Base-by-base conservation (phyloP, 163 green algal genomes). In the Prototheca cutis region DNA sequence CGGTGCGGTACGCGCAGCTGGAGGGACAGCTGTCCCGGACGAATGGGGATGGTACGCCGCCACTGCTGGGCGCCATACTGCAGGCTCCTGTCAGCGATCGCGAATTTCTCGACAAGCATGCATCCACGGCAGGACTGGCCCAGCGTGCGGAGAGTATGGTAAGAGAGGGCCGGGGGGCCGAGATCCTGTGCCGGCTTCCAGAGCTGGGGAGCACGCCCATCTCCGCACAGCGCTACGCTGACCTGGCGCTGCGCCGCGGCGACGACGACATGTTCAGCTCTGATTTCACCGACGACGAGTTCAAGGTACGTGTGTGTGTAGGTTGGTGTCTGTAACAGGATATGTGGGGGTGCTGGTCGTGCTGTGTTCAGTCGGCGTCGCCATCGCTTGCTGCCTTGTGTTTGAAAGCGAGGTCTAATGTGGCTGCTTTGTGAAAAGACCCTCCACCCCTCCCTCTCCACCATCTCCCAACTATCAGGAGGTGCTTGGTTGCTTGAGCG, bases 221-320 rank as follows among this genome's bases (percentile, higher is more conserved):
- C 4, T 80, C 62, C 6, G 85, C 85, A 1, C 36, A 61, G 0
- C 74, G 85, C 24, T 82, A 77, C 32, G 58, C 80, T 24, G 70
- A 72, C 3, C 56, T 93, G 27, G 58, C 70, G 2, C 45, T 53
- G 0, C 25, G 30, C 6, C 68, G 68, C 4, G 84, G 85, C 3
- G 85, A 93, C 48, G 84, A 93, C 59, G 84, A 92, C 52, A 83
- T 85, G 68, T 92, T 92, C 65, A 81, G 65, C 48, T 63, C 65
- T 18, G 62, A 76, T 53, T 67, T 89, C 21, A 73, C 61, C 8
- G 40, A 77, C 13, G 52, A 70, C 1, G 64, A 84, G 45, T 42
- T 89, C 13, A 58, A 77, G 65, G 72, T 80, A n/a, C 4, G 59
- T 15, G 17, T 31, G 8, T 45, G 36, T 45, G n/a, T n/a, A n/a